phyloP scores from a whole-genome alignment of 495 filamentous ascomycete species.

The Neurospora sp. region DNA sequence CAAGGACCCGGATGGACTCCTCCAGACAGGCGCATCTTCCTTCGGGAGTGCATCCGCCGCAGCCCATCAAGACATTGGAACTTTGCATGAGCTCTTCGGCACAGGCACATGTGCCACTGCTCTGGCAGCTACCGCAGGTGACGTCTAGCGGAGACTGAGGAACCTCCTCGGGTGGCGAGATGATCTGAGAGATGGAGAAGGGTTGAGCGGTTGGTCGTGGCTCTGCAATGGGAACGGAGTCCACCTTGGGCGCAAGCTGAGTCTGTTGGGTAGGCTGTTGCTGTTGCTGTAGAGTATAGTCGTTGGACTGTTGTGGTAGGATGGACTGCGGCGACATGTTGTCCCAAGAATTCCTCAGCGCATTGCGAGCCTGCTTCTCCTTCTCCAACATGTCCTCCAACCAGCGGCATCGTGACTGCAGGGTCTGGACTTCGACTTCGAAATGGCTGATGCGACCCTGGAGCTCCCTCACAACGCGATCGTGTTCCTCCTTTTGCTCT shows the following conservation, averaged over 20 bases:
- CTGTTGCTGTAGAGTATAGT: conserved; percentile 6
- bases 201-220: conserved; percentile 22
- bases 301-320: not conserved
- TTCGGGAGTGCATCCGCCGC: conserved; percentile 50
- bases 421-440: conserved; percentile 34
- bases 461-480: conserved; percentile 34
- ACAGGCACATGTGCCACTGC: conserved; percentile 41
- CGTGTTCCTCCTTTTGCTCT: conserved; percentile 42
- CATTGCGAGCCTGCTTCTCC: conserved; percentile 24
- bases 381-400: conserved; percentile 34
- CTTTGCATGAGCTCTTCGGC: conserved; percentile 37
- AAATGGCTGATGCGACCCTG: conserved; percentile 34
- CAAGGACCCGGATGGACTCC: conserved; percentile 38
- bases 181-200: conserved; percentile 40
- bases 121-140: conserved; percentile 41
- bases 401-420: conserved; percentile 32
- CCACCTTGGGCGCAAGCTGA: not conserved
- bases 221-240: conserved; percentile 8
- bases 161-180: conserved; percentile 32
- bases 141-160: conserved; percentile 18
- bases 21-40: conserved; percentile 63
- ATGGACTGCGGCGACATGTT: conserved; percentile 4
- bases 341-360: conserved; percentile 11
- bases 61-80: conserved; percentile 39
- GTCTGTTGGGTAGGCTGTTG: not conserved